Base-by-base conservation (phyloP, 441 rosid species). In the Viola pubescens region DNA sequence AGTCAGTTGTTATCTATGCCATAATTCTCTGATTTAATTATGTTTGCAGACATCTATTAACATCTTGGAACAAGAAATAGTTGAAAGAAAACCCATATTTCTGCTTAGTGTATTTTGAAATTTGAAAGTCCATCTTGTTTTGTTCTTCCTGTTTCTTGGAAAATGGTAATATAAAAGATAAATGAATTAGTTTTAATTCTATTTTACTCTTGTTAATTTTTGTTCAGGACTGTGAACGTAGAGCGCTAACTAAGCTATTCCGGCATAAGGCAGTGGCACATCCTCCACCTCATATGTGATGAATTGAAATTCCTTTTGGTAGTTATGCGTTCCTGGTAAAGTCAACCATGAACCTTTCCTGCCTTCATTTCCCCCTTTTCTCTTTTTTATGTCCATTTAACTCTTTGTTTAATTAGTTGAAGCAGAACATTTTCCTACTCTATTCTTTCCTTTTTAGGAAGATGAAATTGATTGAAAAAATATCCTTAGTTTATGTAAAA, bases 181-280 rank as follows among this genome's bases (percentile, higher is more conserved):
- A 51, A 58, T 54, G 10, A 38, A 54, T 3, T 12, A 39, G 48
- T 44, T 13, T 59, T 3, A 16, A 9, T 4, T 26, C 1, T 5
- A 2, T 19, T 58, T 42, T 39, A 43, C 26, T 66, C 45, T 45
- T 45, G 26, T 51, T 55, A 58, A 71, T 64, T 66, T 61, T 43
- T 43, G 8, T 43, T 64, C 84, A 91, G 98, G 98, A 87, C 65
- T 88, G 98, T 80, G 88, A 91, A 69, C 89, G 95, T 62, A 79
- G 91, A 70, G 75, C 91, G 12, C 58, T 89, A 44, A 80, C 82
- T 42, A 91, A 83, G 75, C 72, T 81, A 26, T 85, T 82, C 70
- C 84, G 68, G 61, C 96, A 88, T 60, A 85, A 91, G 60, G 71
- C 52, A 40, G 63, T 66, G 63, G 67, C 71, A 66, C 68, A 77